Conservation (phyloP, 2,329 filamentous ascomycete genomes). For the Fusarium sp. region DNA sequence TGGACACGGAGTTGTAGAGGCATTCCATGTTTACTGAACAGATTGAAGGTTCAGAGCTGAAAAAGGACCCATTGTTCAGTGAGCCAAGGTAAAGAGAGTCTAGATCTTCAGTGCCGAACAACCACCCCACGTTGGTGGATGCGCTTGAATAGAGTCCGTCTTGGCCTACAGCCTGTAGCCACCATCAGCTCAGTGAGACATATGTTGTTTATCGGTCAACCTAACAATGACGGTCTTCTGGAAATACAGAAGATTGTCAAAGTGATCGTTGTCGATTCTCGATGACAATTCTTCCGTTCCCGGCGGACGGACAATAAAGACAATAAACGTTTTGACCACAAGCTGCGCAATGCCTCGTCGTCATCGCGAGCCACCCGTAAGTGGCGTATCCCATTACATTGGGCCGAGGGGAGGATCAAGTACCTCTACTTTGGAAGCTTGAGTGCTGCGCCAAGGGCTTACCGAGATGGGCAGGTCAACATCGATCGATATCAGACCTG, state of each 20-base stretch:
- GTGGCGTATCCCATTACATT: slow-evolving; percentile 28
- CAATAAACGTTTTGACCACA: slow-evolving; percentile 4
- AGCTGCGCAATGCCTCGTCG: slow-evolving; percentile 35
- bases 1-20: background rate
- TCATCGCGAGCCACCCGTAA: slow-evolving; percentile 30
- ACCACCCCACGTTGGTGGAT: slow-evolving; percentile 33
- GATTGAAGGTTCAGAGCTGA: slow-evolving; percentile 14
- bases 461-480: slow-evolving; percentile 37
- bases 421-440: slow-evolving; percentile 19
- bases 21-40: background rate
- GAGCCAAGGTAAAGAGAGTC: slow-evolving; percentile 2
- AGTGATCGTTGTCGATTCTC: background rate
- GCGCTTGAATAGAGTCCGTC: slow-evolving; percentile 22
- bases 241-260: background rate
- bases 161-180: slow-evolving; percentile 30
- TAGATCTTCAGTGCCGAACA: slow-evolving; percentile 23
- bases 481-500: slow-evolving; percentile 15
- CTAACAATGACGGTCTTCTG: background rate
- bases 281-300: background rate
- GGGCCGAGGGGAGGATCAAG: slow-evolving; percentile 15
- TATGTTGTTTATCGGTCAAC: slow-evolving; percentile 24
- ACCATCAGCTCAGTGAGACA: slow-evolving; percentile 25
- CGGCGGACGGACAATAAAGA: background rate
- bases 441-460: slow-evolving; percentile 22
- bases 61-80: background rate